A percentile compares a stretch with the other conserved stretches of the same genome.
phyloP scores from a whole-genome alignment of 306 rosid genomes.

The Castanea crenata region DNA sequence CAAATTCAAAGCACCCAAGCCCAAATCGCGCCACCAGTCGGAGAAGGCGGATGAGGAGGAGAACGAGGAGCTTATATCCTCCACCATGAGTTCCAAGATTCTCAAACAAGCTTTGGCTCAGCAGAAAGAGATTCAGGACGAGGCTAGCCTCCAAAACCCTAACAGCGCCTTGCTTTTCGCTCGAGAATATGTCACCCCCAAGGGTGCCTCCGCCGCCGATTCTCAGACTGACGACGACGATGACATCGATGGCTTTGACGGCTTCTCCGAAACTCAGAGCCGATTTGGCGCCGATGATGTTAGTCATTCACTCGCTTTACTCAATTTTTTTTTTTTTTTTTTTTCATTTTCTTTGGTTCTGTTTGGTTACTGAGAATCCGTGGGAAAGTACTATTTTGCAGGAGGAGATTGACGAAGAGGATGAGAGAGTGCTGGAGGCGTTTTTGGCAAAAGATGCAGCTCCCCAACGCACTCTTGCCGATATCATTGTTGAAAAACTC shows the following conservation, averaged over 20 bases:
- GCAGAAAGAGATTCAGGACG: conserved; percentile 61
- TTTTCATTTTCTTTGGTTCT: neutral
- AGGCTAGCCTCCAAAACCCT: conserved; percentile 25
- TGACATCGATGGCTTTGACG: conserved; percentile 61
- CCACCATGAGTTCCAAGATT: conserved; percentile 70
- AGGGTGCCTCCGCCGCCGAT: conserved; percentile 15
- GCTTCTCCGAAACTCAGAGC: conserved; percentile 61
- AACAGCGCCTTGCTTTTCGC: conserved; percentile 20
- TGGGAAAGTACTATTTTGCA: conserved; percentile 6
- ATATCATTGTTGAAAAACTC: conserved; percentile 63
- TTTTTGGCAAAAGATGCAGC: conserved; percentile 49
- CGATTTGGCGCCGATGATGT: conserved; percentile 44
- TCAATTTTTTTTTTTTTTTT: neutral
- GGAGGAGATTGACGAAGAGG: conserved; percentile 68
- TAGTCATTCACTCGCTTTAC: conserved; percentile 4
- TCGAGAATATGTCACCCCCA: conserved; percentile 10
- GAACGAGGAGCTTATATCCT: conserved; percentile 41
- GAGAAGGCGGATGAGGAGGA: conserved; percentile 12
- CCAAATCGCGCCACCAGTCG: conserved; percentile 38
- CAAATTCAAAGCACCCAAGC: conserved; percentile 56
- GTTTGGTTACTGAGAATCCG: neutral
- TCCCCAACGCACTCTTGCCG: conserved; percentile 59
- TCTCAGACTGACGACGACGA: conserved; percentile 4
- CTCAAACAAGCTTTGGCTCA: conserved; percentile 75
- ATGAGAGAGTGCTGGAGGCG: conserved; percentile 60